Evolutionary conservation across 164 flowering plant species (phyloP).

Genomic region (Hamamelis virginiana): DNA sequence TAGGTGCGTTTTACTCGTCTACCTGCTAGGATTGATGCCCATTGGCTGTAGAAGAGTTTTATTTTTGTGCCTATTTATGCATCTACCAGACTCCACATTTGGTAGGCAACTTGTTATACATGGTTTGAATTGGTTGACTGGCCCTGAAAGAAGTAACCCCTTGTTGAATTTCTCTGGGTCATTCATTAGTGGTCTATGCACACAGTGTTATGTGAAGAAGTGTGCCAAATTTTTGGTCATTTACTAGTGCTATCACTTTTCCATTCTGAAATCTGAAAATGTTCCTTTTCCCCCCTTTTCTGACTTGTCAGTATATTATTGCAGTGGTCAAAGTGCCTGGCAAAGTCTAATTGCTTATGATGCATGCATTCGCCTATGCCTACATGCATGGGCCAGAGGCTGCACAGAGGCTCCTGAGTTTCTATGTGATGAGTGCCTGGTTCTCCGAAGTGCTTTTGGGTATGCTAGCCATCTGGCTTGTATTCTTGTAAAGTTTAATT

Average conservation of each 20-base stretch:
- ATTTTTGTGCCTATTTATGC: too few species aligned
- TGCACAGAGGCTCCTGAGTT: constrained; percentile 87
- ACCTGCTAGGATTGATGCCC: too few species aligned
- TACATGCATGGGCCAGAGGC: constrained; percentile 81
- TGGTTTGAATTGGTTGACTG: not conserved
- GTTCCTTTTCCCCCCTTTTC: not conserved
- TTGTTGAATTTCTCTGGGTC: not conserved
- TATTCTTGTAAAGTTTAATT: not conserved
- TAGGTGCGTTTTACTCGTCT: too few species aligned
- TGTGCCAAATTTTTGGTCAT: not conserved
- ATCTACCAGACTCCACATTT: too few species aligned
- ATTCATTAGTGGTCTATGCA: too few species aligned
- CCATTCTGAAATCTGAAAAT: not conserved
- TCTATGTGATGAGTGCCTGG: constrained; percentile 71
- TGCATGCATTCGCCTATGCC: constrained; percentile 84
- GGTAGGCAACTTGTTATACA: not conserved
- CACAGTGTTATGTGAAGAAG: not conserved
- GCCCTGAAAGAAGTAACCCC: not conserved
- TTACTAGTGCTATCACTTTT: not conserved
- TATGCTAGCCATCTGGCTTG: constrained; percentile 22
- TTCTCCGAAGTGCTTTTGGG: constrained; percentile 89
- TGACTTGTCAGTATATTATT: constrained; percentile 3
- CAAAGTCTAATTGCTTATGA: constrained; percentile 84
- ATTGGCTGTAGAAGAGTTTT: too few species aligned
- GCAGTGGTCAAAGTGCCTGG: constrained; percentile 86